Evolutionary conservation across 2,329 filamentous ascomycete genomes (phyloP).

Genomic region (Ophiostoma ulmi): DNA sequence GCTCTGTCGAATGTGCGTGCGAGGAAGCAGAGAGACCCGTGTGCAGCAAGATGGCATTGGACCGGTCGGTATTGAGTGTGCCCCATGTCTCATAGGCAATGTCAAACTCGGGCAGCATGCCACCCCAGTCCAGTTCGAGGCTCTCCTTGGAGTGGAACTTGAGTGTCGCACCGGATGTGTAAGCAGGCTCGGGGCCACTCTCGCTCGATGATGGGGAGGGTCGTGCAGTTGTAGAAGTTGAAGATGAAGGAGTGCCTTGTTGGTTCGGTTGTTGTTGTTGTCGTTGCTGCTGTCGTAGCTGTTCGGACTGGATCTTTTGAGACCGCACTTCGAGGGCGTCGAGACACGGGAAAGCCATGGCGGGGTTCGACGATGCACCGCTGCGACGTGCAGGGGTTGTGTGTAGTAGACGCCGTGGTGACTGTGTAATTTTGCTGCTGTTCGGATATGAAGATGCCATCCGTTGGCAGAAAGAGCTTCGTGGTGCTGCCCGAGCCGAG

Average conservation of each 20-base stretch:
- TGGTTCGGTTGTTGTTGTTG: neutral
- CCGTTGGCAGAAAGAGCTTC: neutral
- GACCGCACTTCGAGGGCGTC: slow-evolving; percentile 77
- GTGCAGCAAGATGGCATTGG: slow-evolving; percentile 86
- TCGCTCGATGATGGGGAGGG: slow-evolving; percentile 38
- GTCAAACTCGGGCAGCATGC: slow-evolving; percentile 79
- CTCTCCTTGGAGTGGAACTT: slow-evolving; percentile 68
- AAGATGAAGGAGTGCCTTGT: neutral
- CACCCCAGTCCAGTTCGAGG: slow-evolving; percentile 88
- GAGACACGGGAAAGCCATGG: slow-evolving; percentile 84
- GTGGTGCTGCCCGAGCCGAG: neutral
- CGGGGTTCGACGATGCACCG: slow-evolving; percentile 69
- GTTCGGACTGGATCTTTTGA: slow-evolving; percentile 16
- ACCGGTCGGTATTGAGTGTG: slow-evolving; percentile 67
- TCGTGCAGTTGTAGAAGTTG: neutral
- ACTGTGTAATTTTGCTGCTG: neutral
- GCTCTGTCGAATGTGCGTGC: slow-evolving; percentile 85
- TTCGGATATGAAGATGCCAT: neutral
- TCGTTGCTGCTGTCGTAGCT: slow-evolving; percentile 4
- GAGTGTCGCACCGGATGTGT: slow-evolving; percentile 82
- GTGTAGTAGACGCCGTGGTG: slow-evolving; percentile 26
- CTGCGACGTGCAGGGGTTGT: slow-evolving; percentile 29
- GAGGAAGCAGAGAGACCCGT: slow-evolving; percentile 96
- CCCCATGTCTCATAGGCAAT: slow-evolving; percentile 96
- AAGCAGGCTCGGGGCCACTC: slow-evolving; percentile 85